Conservation (phyloP, 2,329 filamentous ascomycete genomes). For the Fusarium sp. region DNA sequence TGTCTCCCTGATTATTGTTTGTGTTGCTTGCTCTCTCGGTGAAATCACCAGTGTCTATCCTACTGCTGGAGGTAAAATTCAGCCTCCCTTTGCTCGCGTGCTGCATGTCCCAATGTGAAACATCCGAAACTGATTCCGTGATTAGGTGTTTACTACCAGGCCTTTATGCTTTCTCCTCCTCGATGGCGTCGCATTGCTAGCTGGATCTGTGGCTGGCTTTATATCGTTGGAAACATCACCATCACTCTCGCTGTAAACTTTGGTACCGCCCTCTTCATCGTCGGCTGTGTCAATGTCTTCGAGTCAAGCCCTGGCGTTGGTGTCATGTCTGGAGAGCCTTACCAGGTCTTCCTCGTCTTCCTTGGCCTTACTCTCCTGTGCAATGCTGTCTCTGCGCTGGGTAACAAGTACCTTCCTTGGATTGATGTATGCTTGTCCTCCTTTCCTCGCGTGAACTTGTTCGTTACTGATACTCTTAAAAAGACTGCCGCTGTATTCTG, state of each 20-base stretch:
- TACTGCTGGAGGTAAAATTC: conserved; percentile 10
- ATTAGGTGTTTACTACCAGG: conserved; percentile 76
- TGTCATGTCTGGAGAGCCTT: conserved; percentile 70
- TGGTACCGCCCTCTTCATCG: conserved; percentile 74
- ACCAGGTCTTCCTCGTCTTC: conserved; percentile 71
- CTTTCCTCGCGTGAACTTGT: not conserved
- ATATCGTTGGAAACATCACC: conserved; percentile 76
- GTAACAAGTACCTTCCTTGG: conserved; percentile 74
- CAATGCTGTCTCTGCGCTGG: conserved; percentile 73
- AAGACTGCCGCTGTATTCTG: conserved; percentile 82
- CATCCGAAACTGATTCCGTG: not conserved
- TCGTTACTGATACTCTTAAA: not conserved
- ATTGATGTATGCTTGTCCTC: conserved; percentile 55
- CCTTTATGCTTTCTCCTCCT: conserved; percentile 77
- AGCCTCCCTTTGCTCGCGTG: not conserved
- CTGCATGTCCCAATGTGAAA: not conserved
- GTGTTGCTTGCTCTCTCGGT: conserved; percentile 22
- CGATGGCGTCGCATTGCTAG: conserved; percentile 72
- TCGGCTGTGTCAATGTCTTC: conserved; percentile 73
- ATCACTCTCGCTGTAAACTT: conserved; percentile 77
- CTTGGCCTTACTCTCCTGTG: conserved; percentile 74
- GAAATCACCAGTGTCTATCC: conserved; percentile 26
- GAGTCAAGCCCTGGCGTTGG: conserved; percentile 57
- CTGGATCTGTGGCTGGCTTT: conserved; percentile 76
- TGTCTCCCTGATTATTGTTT: conserved; percentile 19